A percentile compares a stretch with the other conserved stretches of the same genome.
Evolutionary conservation across 2,329 filamentous ascomycete species (phyloP).

Genomic region (Colletotrichum aenigma): DNA sequence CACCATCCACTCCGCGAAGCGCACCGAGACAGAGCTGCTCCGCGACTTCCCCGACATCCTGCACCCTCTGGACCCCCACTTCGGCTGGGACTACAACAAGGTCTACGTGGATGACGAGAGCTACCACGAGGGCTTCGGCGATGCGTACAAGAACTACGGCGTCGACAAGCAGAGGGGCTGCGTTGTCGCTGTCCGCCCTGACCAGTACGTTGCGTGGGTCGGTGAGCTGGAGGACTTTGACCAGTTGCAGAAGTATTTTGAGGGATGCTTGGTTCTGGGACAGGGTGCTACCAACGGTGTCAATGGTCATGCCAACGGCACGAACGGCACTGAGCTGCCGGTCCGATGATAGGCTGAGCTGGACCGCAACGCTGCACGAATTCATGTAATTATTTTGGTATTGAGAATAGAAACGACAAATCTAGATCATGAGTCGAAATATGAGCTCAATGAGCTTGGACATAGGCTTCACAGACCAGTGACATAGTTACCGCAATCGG

Average conservation of each 20-base stretch:
- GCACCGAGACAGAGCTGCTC: conserved; percentile 52
- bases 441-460: neutral
- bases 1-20: conserved; percentile 60
- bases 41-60: conserved; percentile 53
- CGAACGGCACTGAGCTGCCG: neutral
- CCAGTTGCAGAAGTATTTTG: conserved; percentile 37
- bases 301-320: neutral
- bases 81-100: conserved; percentile 62
- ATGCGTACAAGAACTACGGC: conserved; percentile 61
- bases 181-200: conserved; percentile 65
- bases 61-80: conserved; percentile 46
- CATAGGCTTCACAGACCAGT: neutral
- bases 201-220: conserved; percentile 65
- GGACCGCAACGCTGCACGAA: neutral
- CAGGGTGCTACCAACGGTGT: neutral
- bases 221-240: conserved; percentile 41
- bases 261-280: conserved; percentile 25
- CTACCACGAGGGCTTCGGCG: conserved; percentile 57
- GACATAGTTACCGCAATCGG: too few relatives aligned
- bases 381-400: neutral
- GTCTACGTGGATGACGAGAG: conserved; percentile 59
- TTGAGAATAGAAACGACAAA: neutral
- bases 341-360: neutral
- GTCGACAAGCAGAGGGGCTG: conserved; percentile 60
- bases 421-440: neutral